Conservation (phyloP, 2,329 filamentous ascomycete genomes). For the Arthroderma sp. region DNA sequence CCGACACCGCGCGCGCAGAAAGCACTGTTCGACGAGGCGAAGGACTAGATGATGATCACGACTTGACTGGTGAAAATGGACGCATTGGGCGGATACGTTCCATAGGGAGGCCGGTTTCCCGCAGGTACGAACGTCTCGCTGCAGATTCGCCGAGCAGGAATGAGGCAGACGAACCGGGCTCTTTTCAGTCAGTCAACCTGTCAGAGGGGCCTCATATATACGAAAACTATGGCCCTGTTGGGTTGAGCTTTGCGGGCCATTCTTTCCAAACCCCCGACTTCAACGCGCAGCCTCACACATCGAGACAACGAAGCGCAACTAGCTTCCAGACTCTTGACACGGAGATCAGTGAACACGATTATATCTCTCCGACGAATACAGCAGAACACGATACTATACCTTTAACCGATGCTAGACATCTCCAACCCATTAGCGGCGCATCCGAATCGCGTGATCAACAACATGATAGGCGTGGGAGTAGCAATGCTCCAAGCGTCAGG, state of each 20-base stretch:
- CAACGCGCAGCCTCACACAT: not conserved
- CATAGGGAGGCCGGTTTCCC: conserved; percentile 24
- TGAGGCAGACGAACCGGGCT: conserved; percentile 1
- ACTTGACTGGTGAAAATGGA: conserved; percentile 28
- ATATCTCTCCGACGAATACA: conserved; percentile 33
- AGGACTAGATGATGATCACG: conserved; percentile 16
- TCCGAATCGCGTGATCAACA: conserved; percentile 29
- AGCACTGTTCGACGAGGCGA: conserved; percentile 17
- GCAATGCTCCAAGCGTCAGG: conserved; percentile 36
- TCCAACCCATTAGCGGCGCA: conserved; percentile 45
- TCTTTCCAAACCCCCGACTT: not conserved
- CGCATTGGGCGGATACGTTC: conserved; percentile 32
- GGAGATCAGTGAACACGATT: not conserved
- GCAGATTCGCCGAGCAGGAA: conserved; percentile 37
- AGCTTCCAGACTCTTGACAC: not conserved
- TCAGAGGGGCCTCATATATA: conserved; percentile 8
- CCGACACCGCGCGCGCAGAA: conserved; percentile 17
- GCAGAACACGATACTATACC: conserved; percentile 46
- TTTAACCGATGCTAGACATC: conserved; percentile 42
- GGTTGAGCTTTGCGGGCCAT: conserved; percentile 3
- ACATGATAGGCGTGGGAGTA: conserved; percentile 27
- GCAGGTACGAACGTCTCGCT: conserved; percentile 41
- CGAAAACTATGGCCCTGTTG: conserved; percentile 3
- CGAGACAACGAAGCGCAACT: not conserved
- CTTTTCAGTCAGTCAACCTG: conserved; percentile 12